Percentiles rank a stretch among this genome's conserved stretches.
Conservation (phyloP, 805 yeast species). For the Diddensiella santjacobensis region DNA sequence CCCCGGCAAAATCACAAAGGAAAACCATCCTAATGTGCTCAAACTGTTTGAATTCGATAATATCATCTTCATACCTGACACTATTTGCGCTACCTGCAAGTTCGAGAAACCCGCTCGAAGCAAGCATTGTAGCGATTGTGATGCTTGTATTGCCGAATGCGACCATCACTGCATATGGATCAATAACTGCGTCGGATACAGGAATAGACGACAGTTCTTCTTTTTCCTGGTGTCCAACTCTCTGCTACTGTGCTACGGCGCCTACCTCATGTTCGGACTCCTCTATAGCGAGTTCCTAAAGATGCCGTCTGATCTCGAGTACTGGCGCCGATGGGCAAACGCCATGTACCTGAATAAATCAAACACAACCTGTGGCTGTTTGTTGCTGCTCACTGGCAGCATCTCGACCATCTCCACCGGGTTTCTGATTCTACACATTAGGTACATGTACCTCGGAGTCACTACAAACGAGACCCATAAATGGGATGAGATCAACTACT, state of each 20-base stretch:
- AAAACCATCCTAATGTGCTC: slow-evolving; percentile 27
- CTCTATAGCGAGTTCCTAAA: background rate
- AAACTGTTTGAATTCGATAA: slow-evolving; percentile 42
- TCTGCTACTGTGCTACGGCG: slow-evolving; percentile 44
- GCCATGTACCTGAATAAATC: slow-evolving; percentile 9
- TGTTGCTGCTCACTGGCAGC: slow-evolving; percentile 43
- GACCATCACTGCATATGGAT: slow-evolving; percentile 67
- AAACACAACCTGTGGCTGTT: slow-evolving; percentile 33
- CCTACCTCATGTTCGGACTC: slow-evolving; percentile 28
- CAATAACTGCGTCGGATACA: slow-evolving; percentile 57
- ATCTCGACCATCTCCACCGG: slow-evolving; percentile 44
- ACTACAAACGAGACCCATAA: slow-evolving; percentile 73
- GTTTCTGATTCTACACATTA: slow-evolving; percentile 45
- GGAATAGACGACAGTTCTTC: slow-evolving; percentile 60
- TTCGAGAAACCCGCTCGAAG: slow-evolving; percentile 53
- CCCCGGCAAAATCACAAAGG: slow-evolving; percentile 36
- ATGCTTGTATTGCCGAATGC: slow-evolving; percentile 43
- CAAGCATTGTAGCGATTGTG: slow-evolving; percentile 55
- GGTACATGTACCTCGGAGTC: slow-evolving; percentile 58
- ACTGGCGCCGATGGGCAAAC: slow-evolving; percentile 9
- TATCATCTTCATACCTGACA: slow-evolving; percentile 48
- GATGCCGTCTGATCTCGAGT: slow-evolving; percentile 1
- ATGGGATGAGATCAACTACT: slow-evolving; percentile 61
- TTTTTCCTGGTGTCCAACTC: slow-evolving; percentile 50
- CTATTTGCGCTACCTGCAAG: slow-evolving; percentile 47